Base-by-base conservation (phyloP, 2,329 filamentous ascomycete genomes). In the Penicillium brevicompactum region DNA sequence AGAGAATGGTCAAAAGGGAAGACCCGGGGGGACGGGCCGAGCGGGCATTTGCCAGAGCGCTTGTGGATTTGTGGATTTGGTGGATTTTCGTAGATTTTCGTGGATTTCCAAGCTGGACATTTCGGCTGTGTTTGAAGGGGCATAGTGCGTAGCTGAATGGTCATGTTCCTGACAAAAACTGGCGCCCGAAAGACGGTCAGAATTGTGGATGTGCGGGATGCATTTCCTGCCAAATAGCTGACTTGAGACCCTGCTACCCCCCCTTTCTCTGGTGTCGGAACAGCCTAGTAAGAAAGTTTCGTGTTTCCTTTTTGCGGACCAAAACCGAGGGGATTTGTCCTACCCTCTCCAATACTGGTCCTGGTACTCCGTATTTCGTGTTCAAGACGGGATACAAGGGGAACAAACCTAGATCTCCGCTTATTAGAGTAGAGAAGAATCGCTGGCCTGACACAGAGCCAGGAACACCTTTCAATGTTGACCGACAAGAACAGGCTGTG, bases 11-110 rank as follows among this genome's bases (percentile, higher is more conserved):
- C 38, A 46, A 59, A 63, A 57, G 59, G 60, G 56, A 63, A 57
- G 62, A 66, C 62, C 67, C 64, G 63, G 62, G 64, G 66, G 67
- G 62, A 65, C 58, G 59, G 67, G 60, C 62, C 64, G 65, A 61
- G 57, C 51, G 58, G 62, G 55, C 37, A 55, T 61, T 67, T 59
- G 60, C 58, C 62, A 66, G 49, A 31, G 32, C 13, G 32, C 24
- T 13, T 40, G 42, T 32, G 45, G 34, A 52, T 41, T 18, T 50
- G 41, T 51, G 49, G 24, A 27, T 27, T 27, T 27, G 18, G 18
- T 18, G 18, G 18, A 18, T 18, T 18, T 18, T 18, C 18, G 18
- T 18, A 2, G 18, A 18, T 1, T 18, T 18, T 18, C 18, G 18
- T 18, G 18, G 18, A 18, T 1, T 18, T 18, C 18, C 18, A 18